Evolutionary conservation across 163 green algal genomes (phyloP), one percentile per base, ranked within the genome.

Genomic region (Chlorella variabilis): DNA sequence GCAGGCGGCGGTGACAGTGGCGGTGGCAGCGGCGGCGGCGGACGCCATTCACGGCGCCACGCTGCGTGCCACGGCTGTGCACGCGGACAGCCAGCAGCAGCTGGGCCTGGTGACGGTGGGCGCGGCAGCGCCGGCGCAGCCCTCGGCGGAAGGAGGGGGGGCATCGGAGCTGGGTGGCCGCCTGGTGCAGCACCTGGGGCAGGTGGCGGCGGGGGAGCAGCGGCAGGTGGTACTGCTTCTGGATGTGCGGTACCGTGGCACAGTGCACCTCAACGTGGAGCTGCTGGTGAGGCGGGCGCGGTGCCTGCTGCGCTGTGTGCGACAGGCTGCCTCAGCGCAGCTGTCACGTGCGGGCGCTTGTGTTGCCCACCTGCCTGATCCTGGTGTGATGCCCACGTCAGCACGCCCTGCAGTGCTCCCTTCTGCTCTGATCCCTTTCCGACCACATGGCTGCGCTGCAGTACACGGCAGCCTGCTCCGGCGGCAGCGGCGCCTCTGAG

Each of bases 181-280:
- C n/a, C 29, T 67, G 59, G 8, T 21, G 59, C 59, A 27, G 27
- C 59, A 38, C 20, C 36, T 80, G 11, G 73, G 73, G 11, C 36
- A 80, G 3, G 4, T 80, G 54, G n/a, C 15, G 7, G 54, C 73
- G 21, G 73, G 54, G 9, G 34, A 80, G 54, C 73, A 17, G 73
- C 38, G 56, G 13, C 73, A 80, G 54, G 0, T 80, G 36, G 56
- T 42, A 25, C 56, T 80, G 73, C 73, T 80, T 36, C 73, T 80
- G 36, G 73, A 80, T 70, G 73, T 56, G 36, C 54, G 73, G 38
- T 80, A 80, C 73, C 59, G 73, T 6, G 73, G 73, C 15, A 39
- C 33, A 4, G 73, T 70, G 4, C 33, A 70, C 33, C 34, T 80
- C 51, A 33, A 23, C 2, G 38, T 56, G 1, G 73, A 80, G 27